phyloP scores from a whole-genome alignment of 257 asterid species.

The Solanum ossicruentum region DNA sequence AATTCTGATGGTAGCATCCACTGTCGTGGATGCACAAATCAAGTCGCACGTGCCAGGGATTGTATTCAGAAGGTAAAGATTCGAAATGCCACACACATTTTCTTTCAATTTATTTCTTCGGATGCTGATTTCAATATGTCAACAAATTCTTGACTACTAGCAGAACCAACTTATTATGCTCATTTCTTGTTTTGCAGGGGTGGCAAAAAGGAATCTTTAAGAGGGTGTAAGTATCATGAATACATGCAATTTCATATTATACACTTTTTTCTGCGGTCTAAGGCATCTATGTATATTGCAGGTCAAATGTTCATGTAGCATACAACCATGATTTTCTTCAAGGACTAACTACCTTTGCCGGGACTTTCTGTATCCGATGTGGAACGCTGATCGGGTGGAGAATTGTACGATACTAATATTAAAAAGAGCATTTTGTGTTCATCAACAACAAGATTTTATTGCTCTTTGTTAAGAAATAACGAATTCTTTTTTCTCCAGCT shows the following conservation, averaged over 20 bases:
- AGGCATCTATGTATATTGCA: not conserved
- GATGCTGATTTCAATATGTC: too few species aligned
- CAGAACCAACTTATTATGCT: not conserved
- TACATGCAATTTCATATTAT: too few species aligned
- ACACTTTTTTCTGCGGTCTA: not conserved
- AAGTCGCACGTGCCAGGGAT: not conserved
- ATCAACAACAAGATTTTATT: not conserved
- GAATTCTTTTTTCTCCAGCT: not conserved
- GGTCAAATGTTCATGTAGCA: not conserved
- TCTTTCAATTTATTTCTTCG: not conserved
- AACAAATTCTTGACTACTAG: not conserved
- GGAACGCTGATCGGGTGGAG: not conserved
- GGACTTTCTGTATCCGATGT: not conserved
- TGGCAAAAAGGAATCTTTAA: not conserved
- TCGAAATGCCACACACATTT: not conserved
- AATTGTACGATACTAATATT: not conserved
- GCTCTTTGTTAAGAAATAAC: not conserved
- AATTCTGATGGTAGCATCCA: not conserved
- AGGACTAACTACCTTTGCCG: not conserved
- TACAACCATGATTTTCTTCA: too few species aligned
- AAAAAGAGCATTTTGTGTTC: not conserved
- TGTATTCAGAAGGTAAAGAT: not conserved
- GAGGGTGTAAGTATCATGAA: not conserved
- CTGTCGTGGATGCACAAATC: not conserved
- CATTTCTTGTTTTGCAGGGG: not conserved